Percentiles rank a stretch among this genome's conserved stretches.
These are phyloP conservation scores for Nepenthes alata DNA, from an alignment of 179 eudicot genomes.

Conservation along the genomic window DNA sequence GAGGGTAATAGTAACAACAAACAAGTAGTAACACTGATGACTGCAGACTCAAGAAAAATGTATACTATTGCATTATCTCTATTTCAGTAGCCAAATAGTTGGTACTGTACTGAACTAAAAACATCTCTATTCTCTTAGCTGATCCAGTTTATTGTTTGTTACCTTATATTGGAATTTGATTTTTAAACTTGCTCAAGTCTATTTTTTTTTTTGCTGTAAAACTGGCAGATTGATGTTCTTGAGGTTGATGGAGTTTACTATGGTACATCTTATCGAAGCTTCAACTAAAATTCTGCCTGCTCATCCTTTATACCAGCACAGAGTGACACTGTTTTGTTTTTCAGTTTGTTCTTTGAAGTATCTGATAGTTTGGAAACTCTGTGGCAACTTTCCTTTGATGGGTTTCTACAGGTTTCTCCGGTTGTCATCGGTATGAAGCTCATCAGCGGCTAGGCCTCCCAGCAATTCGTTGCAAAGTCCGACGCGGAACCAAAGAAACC, in stretches of 20 bases:
- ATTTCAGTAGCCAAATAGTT: too few relatives aligned
- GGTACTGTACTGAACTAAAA: too few relatives aligned
- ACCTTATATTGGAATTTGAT: neutral
- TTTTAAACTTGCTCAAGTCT: too few relatives aligned
- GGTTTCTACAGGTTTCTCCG: conserved; percentile 63
- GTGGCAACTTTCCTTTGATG: neutral
- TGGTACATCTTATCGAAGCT: conserved; percentile 27
- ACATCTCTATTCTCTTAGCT: too few relatives aligned
- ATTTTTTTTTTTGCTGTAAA: neutral
- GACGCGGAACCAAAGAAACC: conserved; percentile 89
- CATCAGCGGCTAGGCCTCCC: conserved; percentile 87
- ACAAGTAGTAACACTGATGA: too few relatives aligned
- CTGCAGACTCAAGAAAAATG: too few relatives aligned
- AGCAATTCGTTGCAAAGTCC: conserved; percentile 83
- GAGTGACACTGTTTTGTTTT: neutral
- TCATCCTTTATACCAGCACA: too few relatives aligned
- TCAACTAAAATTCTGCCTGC: neutral
- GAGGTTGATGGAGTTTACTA: conserved; percentile 92
- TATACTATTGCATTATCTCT: too few relatives aligned
- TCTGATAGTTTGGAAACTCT: too few relatives aligned
- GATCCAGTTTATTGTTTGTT: too few relatives aligned
- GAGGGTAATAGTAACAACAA: too few relatives aligned
- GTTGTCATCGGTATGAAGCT: conserved; percentile 95
- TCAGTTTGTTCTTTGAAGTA: neutral
- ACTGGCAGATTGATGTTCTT: conserved; percentile 87